Conservation (phyloP, 148 eudicot species). For the Cornus controversa region DNA sequence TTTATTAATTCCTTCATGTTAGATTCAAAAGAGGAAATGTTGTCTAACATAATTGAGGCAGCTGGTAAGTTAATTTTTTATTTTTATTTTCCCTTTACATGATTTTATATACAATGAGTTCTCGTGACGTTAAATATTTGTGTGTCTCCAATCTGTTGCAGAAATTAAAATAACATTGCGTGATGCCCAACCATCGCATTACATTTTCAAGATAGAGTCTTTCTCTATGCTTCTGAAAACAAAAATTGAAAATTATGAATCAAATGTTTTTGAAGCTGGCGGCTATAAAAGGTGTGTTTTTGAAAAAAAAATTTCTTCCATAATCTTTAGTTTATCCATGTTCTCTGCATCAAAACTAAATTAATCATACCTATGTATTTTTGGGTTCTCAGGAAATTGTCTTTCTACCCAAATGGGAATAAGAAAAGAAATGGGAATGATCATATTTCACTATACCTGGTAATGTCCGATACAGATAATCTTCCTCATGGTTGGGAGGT, state of each 20-base stretch:
- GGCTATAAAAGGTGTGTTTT: slow-evolving; percentile 7
- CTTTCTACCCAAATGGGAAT: background rate
- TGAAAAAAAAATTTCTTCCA: background rate
- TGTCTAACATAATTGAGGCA: no score
- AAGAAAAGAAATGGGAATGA: background rate
- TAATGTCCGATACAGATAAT: background rate
- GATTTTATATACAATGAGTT: no score
- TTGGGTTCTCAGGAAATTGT: slow-evolving; percentile 2
- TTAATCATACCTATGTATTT: background rate
- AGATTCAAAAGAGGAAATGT: no score
- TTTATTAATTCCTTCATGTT: no score
- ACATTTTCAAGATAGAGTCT: background rate
- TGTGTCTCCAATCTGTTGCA: background rate
- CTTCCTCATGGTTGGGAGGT: slow-evolving; percentile 14
- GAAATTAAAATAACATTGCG: background rate
- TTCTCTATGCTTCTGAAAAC: background rate
- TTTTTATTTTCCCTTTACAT: no score
- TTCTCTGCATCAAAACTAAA: no score
- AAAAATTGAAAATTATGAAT: background rate
- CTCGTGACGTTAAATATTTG: no score
- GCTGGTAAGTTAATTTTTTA: no score
- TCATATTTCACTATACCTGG: slow-evolving; percentile 4
- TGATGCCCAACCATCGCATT: background rate
- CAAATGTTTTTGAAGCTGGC: background rate
- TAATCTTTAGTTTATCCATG: no score